Percentiles rank a stretch among this genome's conserved stretches.
These are phyloP conservation scores for Mycena galericulata DNA, from an alignment of 768 basidiomycete species.

Conservation along the genomic window DNA sequence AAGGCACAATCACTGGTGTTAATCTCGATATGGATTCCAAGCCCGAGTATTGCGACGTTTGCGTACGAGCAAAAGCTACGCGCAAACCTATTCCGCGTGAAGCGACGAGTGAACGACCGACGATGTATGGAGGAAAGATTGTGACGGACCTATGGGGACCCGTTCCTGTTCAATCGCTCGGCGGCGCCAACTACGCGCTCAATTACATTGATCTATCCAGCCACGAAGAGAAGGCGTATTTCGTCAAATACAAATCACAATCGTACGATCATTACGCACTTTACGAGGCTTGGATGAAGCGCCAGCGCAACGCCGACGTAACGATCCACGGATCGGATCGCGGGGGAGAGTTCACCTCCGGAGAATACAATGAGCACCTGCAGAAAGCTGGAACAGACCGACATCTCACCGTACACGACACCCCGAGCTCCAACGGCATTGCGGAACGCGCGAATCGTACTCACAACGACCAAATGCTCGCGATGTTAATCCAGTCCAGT, in stretches of 20 bases:
- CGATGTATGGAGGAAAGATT: slow-evolving; percentile 38
- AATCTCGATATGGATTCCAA: too few species aligned
- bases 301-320: slow-evolving; percentile 22
- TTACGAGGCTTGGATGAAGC: slow-evolving; percentile 40
- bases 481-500: too few species aligned
- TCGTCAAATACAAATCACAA: slow-evolving; percentile 33
- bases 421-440: slow-evolving; percentile 17
- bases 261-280: slow-evolving; percentile 34
- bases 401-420: slow-evolving; percentile 33
- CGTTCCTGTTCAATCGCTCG: slow-evolving; percentile 28
- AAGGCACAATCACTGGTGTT: too few species aligned
- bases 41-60: too few species aligned
- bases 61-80: too few species aligned
- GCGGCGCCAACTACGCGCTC: slow-evolving; percentile 32
- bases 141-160: slow-evolving; percentile 44
- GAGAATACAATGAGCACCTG: slow-evolving; percentile 26
- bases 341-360: slow-evolving; percentile 24
- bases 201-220: slow-evolving; percentile 32
- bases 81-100: slow-evolving; percentile 32
- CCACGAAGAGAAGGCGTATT: slow-evolving; percentile 30
- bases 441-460: too few species aligned
- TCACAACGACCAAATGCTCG: too few species aligned
- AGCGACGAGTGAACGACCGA: background rate
- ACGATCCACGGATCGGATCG: background rate
- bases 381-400: slow-evolving; percentile 26